Base-by-base conservation (phyloP, 768 basidiomycete genomes). In the Rhizopogon vinicolor region DNA sequence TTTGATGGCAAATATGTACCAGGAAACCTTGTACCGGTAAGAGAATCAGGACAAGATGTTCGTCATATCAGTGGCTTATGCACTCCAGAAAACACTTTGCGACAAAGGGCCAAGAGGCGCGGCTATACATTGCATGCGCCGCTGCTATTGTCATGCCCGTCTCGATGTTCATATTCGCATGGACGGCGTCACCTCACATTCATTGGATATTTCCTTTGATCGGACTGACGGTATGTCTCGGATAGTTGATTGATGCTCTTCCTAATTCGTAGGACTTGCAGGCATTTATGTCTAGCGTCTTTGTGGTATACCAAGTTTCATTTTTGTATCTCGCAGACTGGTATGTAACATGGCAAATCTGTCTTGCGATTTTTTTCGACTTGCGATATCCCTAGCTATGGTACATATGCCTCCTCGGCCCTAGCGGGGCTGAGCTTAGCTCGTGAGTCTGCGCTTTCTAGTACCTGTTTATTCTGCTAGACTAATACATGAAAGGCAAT, bases 141-240 rank as follows among this genome's bases (percentile, higher is more conserved):
- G 83, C 81, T 0, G 83, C 75, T 0, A 44, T 86, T 22, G 63
- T 81, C 5, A 71, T 85, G 52, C 85, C 85, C 0, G 57, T 73
- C 1, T 78, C 78, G 25, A 83, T 87, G 77, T 82, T 88, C 65
- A 80, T 89, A 12, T 89, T 84, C 60, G 87, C 84, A 0, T 89
- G 85, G 82, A 82, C 84, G 18, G 79, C 82, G 14, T 82, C 76
- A 53, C 62, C 78, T 0, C 60, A 58, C 2, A 74, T 88, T 12
- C 81, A 77, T 52, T 90, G 88, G 87, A 79, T 85, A 12, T 81
- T 18, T 2, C 62, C 67, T 1, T 18, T 58, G 6, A 41, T 61
- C 14, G 65, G 63, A 53, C 14, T 67, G 35, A 58, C 63, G 57
- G 66, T 68, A 8, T 48, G 63, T 18, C 8, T 16, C 37, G 16